Conservation (phyloP, 2,329 filamentous ascomycete genomes). For the Arthroderma sp. region DNA sequence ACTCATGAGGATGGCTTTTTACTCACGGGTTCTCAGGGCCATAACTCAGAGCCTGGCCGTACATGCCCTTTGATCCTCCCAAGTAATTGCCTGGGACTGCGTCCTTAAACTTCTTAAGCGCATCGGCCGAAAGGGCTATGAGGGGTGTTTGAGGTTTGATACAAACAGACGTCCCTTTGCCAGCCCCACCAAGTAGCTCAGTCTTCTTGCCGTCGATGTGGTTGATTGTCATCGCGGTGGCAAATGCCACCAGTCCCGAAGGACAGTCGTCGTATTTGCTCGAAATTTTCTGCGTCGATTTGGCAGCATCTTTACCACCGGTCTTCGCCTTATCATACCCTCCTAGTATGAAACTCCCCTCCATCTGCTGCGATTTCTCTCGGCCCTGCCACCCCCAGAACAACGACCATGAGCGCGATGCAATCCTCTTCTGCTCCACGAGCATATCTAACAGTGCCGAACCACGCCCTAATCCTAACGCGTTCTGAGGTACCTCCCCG, state of each 20-base stretch:
- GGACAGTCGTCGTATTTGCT: neutral
- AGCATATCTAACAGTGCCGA: slow-evolving; percentile 3
- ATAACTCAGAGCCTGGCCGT: too few species aligned
- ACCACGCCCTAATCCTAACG: slow-evolving; percentile 1
- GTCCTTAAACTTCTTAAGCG: slow-evolving; percentile 2
- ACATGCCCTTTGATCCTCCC: too few species aligned
- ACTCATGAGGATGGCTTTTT: too few species aligned
- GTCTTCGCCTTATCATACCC: slow-evolving; percentile 6
- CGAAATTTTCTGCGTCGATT: neutral
- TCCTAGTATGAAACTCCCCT: slow-evolving; percentile 8
- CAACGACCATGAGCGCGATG: slow-evolving; percentile 7
- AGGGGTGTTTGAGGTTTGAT: slow-evolving; percentile 1
- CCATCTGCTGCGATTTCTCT: slow-evolving; percentile 4
- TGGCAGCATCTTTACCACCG: neutral
- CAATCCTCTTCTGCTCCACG: slow-evolving; percentile 1
- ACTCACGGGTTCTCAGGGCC: too few species aligned
- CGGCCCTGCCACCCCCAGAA: slow-evolving; percentile 8
- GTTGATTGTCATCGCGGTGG: neutral
- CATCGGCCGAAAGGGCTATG: neutral
- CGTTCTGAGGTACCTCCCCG: neutral
- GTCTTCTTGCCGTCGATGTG: neutral
- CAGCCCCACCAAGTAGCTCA: neutral
- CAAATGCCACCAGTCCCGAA: neutral
- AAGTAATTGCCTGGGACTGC: neutral
- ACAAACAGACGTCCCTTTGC: neutral